These are phyloP conservation scores for Paecilomyces niveus DNA, from an alignment of 2,329 filamentous ascomycete genomes.

Conservation along the genomic window DNA sequence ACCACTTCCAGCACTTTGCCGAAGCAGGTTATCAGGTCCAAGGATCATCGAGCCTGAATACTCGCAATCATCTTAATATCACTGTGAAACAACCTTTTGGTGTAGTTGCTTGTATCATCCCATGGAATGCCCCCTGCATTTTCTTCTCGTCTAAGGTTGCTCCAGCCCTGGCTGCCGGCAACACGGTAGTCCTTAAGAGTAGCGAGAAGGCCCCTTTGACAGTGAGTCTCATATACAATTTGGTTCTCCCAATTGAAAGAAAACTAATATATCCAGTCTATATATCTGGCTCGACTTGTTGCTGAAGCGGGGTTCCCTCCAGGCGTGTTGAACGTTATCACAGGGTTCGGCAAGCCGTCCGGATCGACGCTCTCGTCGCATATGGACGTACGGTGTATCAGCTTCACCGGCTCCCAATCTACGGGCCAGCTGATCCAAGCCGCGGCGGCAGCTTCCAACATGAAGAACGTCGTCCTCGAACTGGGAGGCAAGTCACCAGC, in stretches of 20 bases:
- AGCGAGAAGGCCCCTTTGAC: constrained; percentile 58
- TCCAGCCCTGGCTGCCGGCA: constrained; percentile 54
- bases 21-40: constrained; percentile 21
- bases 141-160: constrained; percentile 49
- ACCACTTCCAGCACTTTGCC: constrained; percentile 19
- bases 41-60: constrained; percentile 24
- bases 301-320: constrained; percentile 37
- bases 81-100: constrained; percentile 47
- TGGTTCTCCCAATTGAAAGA: background rate
- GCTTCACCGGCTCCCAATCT: constrained; percentile 54
- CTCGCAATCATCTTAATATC: constrained; percentile 17
- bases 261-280: constrained; percentile 15
- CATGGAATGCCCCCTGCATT: constrained; percentile 49
- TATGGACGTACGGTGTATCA: constrained; percentile 55
- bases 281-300: constrained; percentile 28
- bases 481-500: constrained; percentile 29
- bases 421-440: constrained; percentile 48
- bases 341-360: constrained; percentile 57
- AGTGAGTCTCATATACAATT: constrained; percentile 23
- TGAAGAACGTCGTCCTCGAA: constrained; percentile 29
- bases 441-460: constrained; percentile 26
- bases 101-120: constrained; percentile 52
- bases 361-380: constrained; percentile 44
- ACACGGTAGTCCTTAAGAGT: constrained; percentile 56
- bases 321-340: constrained; percentile 46